Evolutionary conservation across 352 stramenopile species (phyloP), one percentile per base, ranked within the genome.

Genomic region (Hyaloperonospora arabidopsidis): DNA sequence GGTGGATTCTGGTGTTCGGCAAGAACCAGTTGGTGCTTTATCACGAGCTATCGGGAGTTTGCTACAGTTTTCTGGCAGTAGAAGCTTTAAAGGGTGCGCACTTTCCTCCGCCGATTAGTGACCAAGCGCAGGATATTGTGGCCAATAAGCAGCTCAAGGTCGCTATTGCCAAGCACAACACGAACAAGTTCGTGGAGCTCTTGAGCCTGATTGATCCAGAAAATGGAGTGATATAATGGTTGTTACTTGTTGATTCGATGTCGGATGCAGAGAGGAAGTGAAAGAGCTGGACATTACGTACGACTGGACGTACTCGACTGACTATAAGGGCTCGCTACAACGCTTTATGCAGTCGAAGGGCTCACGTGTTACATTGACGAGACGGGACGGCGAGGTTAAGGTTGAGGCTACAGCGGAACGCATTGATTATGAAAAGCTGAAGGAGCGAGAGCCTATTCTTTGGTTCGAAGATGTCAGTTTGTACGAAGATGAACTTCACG

Each of bases 1-100:
- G n/a, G n/a, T n/a, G n/a, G n/a, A n/a, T n/a, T n/a, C n/a, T 92
- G 82, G 82, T 92, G 21, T 92, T 90, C 56, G 82, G 82, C 47
- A 77, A 86, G 53, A 92, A 92, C 58, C 82, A 92, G 54, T 48
- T 92, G 52, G 50, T 90, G 12, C 57, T 92, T 50, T 76, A 75
- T 63, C 82, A 92, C 59, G 72, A 86, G 47, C 64, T 76, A 1
- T 78, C 73, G 17, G 79, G 79, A 21, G 61, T 92, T 32, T 83
- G 70, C 57, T 86, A 87, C 68, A 86, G 82, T 54, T 92, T 92
- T 19, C 50, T 89, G 21, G 78, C 79, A 12, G 65, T 87, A 8
- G 82, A 92, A 46, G 79, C 82, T 49, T 67, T 92, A 19, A 86
- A 86, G 35, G 70, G 79, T 22, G 79, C 78, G 11, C 79, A 90